Conservation (phyloP, 768 basidiomycete species). For the Kwoniella sp. region DNA sequence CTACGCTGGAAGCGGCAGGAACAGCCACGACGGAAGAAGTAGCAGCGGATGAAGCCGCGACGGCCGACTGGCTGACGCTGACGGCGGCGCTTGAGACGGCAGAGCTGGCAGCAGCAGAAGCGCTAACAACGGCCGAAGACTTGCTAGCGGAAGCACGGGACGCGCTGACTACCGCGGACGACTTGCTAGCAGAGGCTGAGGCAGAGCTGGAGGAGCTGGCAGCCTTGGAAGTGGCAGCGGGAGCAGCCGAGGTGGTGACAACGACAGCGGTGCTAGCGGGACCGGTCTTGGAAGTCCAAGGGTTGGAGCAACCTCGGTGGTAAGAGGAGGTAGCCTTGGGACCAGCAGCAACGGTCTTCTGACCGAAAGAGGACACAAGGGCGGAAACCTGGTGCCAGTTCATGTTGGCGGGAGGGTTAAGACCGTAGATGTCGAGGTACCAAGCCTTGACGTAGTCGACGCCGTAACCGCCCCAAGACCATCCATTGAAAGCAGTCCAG, state of each 20-base stretch:
- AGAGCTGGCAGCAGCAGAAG: slow-evolving; percentile 5
- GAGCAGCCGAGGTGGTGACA: slow-evolving; percentile 4
- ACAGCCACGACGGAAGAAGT: slow-evolving; percentile 18
- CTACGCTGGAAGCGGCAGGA: slow-evolving; percentile 3
- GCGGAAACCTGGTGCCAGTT: slow-evolving; percentile 28
- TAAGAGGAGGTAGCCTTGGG: slow-evolving; percentile 19
- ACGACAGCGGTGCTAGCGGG: slow-evolving; percentile 14
- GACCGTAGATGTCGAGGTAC: slow-evolving; percentile 28
- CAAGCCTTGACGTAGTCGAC: slow-evolving; percentile 26
- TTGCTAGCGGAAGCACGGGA: no score
- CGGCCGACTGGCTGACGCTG: slow-evolving; percentile 5
- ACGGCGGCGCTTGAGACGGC: slow-evolving; percentile 6
- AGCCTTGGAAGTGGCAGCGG: slow-evolving; percentile 18
- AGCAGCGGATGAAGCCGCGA: slow-evolving; percentile 19
- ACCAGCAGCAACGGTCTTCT: slow-evolving; percentile 8
- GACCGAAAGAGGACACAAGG: slow-evolving; percentile 20
- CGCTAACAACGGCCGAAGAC: not conserved
- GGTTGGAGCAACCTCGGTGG: slow-evolving; percentile 26
- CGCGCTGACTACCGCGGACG: no score
- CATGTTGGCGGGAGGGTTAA: slow-evolving; percentile 25
- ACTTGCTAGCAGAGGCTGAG: slow-evolving; percentile 7
- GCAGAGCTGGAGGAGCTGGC: slow-evolving; percentile 4
- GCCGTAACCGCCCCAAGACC: slow-evolving; percentile 29
- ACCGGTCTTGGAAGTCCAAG: slow-evolving; percentile 21
- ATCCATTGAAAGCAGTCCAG: slow-evolving; percentile 21